Percentiles rank a stretch among this genome's conserved stretches.
phyloP scores from a whole-genome alignment of 306 rosid species.

The Cyclanthera cordifolia region DNA sequence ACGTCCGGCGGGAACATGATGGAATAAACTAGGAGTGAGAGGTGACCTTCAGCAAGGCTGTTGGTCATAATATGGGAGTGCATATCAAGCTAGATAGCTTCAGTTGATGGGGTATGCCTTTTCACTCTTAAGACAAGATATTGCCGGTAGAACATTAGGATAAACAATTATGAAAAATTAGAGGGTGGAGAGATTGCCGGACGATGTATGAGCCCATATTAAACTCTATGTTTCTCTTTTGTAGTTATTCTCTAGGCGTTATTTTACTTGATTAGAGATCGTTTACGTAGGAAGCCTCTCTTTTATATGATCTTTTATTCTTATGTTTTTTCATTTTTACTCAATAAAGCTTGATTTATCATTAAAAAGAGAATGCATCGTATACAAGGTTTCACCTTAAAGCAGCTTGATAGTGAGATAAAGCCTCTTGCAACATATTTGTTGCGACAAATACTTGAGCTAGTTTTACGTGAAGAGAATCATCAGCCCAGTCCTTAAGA shows the following conservation, averaged over 20 bases:
- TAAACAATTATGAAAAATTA: no score
- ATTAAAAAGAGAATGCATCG: neutral
- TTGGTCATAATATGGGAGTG: neutral
- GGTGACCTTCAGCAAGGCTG: neutral
- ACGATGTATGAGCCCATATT: no score
- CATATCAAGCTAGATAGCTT: neutral
- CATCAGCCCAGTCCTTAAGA: constrained; percentile 98
- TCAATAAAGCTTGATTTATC: no score
- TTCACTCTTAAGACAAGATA: neutral
- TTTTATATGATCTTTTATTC: no score
- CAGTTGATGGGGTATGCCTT: neutral
- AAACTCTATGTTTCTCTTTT: no score
- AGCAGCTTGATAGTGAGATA: constrained; percentile 94
- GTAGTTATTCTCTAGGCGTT: no score
- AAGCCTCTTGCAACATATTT: constrained; percentile 82
- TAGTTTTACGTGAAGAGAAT: constrained; percentile 93
- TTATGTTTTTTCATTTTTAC: no score
- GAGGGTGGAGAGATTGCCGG: no score
- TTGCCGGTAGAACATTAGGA: neutral
- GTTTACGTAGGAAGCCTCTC: no score
- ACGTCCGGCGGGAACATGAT: neutral
- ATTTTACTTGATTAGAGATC: no score
- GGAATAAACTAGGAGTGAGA: neutral
- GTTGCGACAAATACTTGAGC: constrained; percentile 97
- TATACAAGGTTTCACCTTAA: constrained; percentile 46